Evolutionary conservation across 768 basidiomycete species (phyloP), one percentile per base, ranked within the genome.

Genomic region (Gymnopilus junonius): DNA sequence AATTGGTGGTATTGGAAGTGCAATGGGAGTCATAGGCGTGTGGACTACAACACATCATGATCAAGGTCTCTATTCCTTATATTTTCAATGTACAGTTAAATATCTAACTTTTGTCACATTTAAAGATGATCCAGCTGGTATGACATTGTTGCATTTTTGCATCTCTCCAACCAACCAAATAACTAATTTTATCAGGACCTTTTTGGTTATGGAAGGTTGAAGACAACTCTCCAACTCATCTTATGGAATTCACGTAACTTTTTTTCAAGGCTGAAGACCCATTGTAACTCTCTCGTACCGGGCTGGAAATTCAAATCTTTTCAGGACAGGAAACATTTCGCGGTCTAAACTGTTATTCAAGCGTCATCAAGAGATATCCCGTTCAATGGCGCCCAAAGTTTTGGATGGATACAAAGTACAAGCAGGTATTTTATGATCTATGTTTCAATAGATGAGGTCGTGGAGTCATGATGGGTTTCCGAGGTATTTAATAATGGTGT

Each of bases 201-300:
- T 91, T 90, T 70, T 91, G 88, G 89, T 78, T 91, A 66, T 89
- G 86, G 83, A 89, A 88, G 73, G 83, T 84, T 46, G 74, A 74
- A 17, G 78, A 81, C 10, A 70, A 77, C 55, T 70, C 72, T 68
- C 70, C 77, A 14, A 69, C 72, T 6, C 69, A 78, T 53, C 68
- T 82, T 29, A 76, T 79, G 71, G 77, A 80, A 60, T 75, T 72
- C 54, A 74, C 70, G 20, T 62, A 54, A 48, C 23, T 40, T 37
- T 35, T 21, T 35, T 21, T 46, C 32, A 37, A 46, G 39, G 7
- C 35, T 17, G 7, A 23, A 34, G 20, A 1, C 8, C 29, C n/a
- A 14, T n/a, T 25, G 35, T 29, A 6, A 21, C n/a, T 45, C 15
- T 53, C 15, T 23, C 23, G 53, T n/a, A 17, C 43, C 23, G 27